phyloP scores from a whole-genome alignment of 2,329 filamentous ascomycete genomes.

The Penicillium polonicum region DNA sequence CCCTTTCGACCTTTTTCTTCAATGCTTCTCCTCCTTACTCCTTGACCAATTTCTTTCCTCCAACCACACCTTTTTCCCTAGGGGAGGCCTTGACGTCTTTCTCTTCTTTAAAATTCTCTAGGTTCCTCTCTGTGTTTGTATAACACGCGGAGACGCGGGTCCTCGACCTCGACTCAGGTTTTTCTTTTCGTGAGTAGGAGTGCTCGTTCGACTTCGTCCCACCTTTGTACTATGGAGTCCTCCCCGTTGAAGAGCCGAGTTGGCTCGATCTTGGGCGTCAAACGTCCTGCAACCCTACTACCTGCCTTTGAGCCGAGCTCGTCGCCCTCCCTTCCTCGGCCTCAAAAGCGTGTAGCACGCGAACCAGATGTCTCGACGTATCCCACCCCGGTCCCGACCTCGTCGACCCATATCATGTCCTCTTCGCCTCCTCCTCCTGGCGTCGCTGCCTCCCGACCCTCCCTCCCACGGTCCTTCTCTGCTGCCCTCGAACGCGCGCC shows the following conservation, averaged over 20 bases:
- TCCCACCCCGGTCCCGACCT: slow-evolving; percentile 90
- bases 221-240: slow-evolving; percentile 39
- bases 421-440: slow-evolving; percentile 71
- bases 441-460: slow-evolving; percentile 49
- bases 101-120: slow-evolving; percentile 16
- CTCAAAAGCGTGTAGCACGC: slow-evolving; percentile 48
- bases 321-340: slow-evolving; percentile 49
- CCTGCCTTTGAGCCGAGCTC: slow-evolving; percentile 53
- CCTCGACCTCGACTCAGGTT: slow-evolving; percentile 26
- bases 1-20: slow-evolving; percentile 23
- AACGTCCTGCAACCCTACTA: slow-evolving; percentile 49
- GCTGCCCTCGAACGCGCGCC: slow-evolving; percentile 72
- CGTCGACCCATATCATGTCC: slow-evolving; percentile 85
- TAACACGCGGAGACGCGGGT: slow-evolving; percentile 26
- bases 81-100: slow-evolving; percentile 11
- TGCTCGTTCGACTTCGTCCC: slow-evolving; percentile 14
- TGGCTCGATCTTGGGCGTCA: slow-evolving; percentile 42
- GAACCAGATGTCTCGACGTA: slow-evolving; percentile 61
- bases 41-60: slow-evolving; percentile 25
- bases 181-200: slow-evolving; percentile 14
- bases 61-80: slow-evolving; percentile 18
- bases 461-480: slow-evolving; percentile 62
- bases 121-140: slow-evolving; percentile 14
- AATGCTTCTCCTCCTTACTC: slow-evolving; percentile 25
- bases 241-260: slow-evolving; percentile 39